These are phyloP conservation scores for Maudiozyma serrabonitensis DNA, from an alignment of 805 yeast genomes.

Conservation along the genomic window DNA sequence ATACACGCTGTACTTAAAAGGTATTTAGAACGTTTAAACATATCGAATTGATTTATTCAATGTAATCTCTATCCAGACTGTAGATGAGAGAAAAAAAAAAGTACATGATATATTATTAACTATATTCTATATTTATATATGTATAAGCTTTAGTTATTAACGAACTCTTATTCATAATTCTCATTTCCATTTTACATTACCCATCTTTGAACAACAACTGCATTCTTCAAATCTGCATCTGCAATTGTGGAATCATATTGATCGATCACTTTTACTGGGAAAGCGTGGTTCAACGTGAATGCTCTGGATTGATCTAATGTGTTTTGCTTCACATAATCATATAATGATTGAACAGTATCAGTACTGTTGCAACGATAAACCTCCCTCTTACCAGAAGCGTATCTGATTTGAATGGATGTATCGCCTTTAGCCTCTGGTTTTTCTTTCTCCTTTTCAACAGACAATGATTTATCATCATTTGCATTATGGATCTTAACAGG, in stretches of 20 bases:
- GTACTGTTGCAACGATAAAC: conserved; percentile 53
- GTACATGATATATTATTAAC: background rate
- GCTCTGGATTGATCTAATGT: conserved; percentile 35
- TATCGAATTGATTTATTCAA: too few species aligned
- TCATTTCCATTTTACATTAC: conserved; percentile 5
- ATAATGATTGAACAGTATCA: conserved; percentile 57
- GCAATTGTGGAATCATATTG: conserved; percentile 48
- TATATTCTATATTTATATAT: conserved; percentile 4
- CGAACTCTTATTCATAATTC: background rate
- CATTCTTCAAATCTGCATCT: conserved; percentile 67
- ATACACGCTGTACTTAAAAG: background rate
- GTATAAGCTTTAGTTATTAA: background rate
- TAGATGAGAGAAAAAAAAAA: too few species aligned
- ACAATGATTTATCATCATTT: conserved; percentile 4
- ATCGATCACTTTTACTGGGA: conserved; percentile 69
- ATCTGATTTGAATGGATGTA: conserved; percentile 67
- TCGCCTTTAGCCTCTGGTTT: conserved; percentile 41
- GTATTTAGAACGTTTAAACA: too few species aligned
- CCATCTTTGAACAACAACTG: conserved; percentile 92
- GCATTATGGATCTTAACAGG: background rate
- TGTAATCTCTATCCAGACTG: too few species aligned
- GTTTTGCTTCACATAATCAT: conserved; percentile 52
- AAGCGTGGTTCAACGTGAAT: conserved; percentile 66
- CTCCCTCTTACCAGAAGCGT: conserved; percentile 70
- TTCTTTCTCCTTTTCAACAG: conserved; percentile 15